phyloP scores from a whole-genome alignment of 768 basidiomycete species.

The Tremella yokohamensis region DNA sequence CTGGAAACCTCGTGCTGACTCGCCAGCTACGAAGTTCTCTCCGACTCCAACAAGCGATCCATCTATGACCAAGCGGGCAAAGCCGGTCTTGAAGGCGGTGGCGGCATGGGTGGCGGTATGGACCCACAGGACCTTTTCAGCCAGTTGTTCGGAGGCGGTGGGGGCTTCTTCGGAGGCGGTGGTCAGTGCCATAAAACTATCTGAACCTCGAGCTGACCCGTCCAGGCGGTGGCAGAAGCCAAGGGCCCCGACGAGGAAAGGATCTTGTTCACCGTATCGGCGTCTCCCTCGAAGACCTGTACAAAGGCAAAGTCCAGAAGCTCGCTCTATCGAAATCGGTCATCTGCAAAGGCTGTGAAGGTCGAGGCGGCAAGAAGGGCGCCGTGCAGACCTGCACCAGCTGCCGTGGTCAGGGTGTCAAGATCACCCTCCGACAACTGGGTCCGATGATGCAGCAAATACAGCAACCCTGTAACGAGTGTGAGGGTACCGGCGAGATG shows the following conservation, averaged over 20 bases:
- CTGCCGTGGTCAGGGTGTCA: constrained; percentile 87
- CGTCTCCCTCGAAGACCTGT: constrained; percentile 95
- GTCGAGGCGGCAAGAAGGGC: constrained; percentile 96
- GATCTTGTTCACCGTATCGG: constrained; percentile 95
- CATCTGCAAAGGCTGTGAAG: constrained; percentile 88
- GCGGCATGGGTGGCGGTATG: constrained; percentile 58
- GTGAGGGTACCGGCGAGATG: constrained; percentile 86
- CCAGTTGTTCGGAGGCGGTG: constrained; percentile 70
- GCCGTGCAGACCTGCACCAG: constrained; percentile 72
- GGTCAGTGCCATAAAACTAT: constrained; percentile 50
- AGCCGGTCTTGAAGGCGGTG: constrained; percentile 60
- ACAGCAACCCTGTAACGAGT: constrained; percentile 90
- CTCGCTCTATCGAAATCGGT: constrained; percentile 93
- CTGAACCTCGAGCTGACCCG: not conserved
- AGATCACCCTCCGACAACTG: constrained; percentile 88
- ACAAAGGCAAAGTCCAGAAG: constrained; percentile 98
- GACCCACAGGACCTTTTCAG: constrained; percentile 98
- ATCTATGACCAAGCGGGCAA: constrained; percentile 86
- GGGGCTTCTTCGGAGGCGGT: constrained; percentile 56
- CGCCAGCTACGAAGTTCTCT: constrained; percentile 81
- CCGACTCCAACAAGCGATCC: constrained; percentile 60
- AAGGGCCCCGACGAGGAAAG: constrained; percentile 78
- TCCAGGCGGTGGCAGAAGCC: constrained; percentile 14
- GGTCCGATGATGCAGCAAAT: constrained; percentile 99
- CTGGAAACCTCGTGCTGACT: constrained; percentile 1